Percentiles rank a stretch among this genome's conserved stretches.
Evolutionary conservation across 2,329 filamentous ascomycete genomes (phyloP).

Genomic region (Lecanicillium sp.): DNA sequence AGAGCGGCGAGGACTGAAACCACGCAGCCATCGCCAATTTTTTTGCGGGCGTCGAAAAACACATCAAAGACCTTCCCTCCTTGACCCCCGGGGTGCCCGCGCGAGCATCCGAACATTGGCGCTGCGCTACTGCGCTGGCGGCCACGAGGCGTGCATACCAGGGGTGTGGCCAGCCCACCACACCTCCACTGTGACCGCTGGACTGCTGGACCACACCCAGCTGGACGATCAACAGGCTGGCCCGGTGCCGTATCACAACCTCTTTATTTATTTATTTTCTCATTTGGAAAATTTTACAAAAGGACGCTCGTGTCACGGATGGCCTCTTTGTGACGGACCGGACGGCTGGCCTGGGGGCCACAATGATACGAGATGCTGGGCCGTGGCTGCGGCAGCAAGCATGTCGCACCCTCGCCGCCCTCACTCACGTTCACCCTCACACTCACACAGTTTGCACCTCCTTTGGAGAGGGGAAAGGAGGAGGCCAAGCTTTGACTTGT

Average conservation of each 20-base stretch:
- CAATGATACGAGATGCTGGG: background rate
- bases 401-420: conserved; percentile 2
- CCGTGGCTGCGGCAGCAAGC: conserved; percentile 3
- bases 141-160: conserved; percentile 13
- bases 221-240: too few species aligned
- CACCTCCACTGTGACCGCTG: background rate
- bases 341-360: too few species aligned
- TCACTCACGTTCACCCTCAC: too few species aligned
- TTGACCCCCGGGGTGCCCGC: conserved; percentile 11
- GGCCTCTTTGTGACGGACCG: too few species aligned
- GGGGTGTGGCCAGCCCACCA: conserved; percentile 7
- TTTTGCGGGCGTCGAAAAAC: conserved; percentile 1
- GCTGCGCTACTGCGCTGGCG: conserved; percentile 10
- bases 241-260: too few species aligned
- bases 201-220: too few species aligned
- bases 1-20: background rate
- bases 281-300: too few species aligned
- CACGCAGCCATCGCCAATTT: background rate
- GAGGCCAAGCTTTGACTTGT: background rate
- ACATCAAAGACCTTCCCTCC: conserved; percentile 6
- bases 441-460: too few species aligned
- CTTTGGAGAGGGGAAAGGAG: too few species aligned
- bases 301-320: too few species aligned
- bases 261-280: too few species aligned
- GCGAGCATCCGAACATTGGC: conserved; percentile 13